Evolutionary conservation across 768 basidiomycete species (phyloP), one percentile per base, ranked within the genome.

Genomic region (Crassisporium funariophilum): DNA sequence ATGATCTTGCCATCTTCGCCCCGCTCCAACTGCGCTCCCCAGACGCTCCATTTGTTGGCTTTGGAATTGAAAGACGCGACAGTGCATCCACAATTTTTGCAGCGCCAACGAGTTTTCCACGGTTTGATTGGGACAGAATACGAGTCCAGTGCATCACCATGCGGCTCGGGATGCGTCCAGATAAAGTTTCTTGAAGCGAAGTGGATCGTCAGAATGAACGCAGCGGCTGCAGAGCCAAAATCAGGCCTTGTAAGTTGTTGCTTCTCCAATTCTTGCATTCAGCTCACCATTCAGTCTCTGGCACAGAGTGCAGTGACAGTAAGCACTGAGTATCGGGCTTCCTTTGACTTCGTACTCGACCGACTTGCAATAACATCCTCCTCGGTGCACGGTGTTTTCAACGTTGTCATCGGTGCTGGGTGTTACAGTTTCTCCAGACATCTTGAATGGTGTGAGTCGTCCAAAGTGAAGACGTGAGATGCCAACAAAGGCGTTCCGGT

Each of bases 301-400:
- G 56, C 86, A 88, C n/a, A 75, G 61, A 3, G 81, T 81, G 57
- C 86, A 88, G 56, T 88, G 86, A 52, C 83, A 87, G 56, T 80
- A 86, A 4, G 80, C 83, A 51, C 77, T 78, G 24, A 80, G 64
- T 3, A 78, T 53, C 0, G 84, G 82, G 24, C 58, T 62, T 1
- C 78, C 78, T 9, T 60, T 61, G 2, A 82, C 69, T 37, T 68
- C 49, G 50, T 80, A 86, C 0, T 76, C 61, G 4, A 78, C 65
- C 3, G 67, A 53, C n/a, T 77, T 71, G 49, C 86, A 87, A 56
- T 78, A 83, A 61, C 85, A 88, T 27, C 72, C 64, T 35, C 84
- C 85, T 49, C 64, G 64, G 48, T 73, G 61, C 24, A 70, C 44
- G n/a, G n/a, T n/a, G n/a, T n/a, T n/a, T n/a, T n/a, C n/a, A n/a